A percentile compares a stretch with the other conserved stretches of the same genome.
Evolutionary conservation across 2,329 filamentous ascomycete genomes (phyloP).

Genomic region (Xylariaceae sp.): DNA sequence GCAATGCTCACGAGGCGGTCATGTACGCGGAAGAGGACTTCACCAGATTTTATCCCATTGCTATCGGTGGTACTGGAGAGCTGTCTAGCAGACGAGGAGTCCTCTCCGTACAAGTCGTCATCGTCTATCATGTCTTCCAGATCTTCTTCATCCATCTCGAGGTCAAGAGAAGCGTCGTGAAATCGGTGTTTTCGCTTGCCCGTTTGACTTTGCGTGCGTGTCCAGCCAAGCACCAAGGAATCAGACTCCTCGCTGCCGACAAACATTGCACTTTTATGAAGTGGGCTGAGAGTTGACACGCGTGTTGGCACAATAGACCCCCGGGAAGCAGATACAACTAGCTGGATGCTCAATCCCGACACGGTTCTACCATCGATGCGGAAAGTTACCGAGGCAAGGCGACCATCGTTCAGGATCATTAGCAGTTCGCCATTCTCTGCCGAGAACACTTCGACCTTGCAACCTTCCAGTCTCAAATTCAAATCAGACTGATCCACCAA

Average conservation of each 20-base stretch:
- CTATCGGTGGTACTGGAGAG: slow-evolving; percentile 37
- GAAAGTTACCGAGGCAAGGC: slow-evolving; percentile 74
- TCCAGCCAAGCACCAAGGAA: slow-evolving; percentile 79
- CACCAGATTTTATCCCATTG: slow-evolving; percentile 51
- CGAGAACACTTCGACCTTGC: slow-evolving; percentile 72
- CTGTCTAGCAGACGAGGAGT: slow-evolving; percentile 37
- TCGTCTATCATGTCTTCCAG: slow-evolving; percentile 60
- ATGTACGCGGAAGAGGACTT: slow-evolving; percentile 72
- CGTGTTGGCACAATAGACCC: slow-evolving; percentile 59
- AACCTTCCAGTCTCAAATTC: slow-evolving; percentile 76
- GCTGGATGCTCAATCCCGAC: slow-evolving; percentile 74
- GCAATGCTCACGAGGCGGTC: slow-evolving; percentile 76
- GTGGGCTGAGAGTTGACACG: slow-evolving; percentile 66
- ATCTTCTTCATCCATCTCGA: slow-evolving; percentile 52
- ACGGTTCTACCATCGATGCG: slow-evolving; percentile 87
- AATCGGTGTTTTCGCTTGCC: slow-evolving; percentile 63
- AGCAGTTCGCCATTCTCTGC: slow-evolving; percentile 78
- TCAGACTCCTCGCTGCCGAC: slow-evolving; percentile 82
- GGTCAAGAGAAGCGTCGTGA: slow-evolving; percentile 51
- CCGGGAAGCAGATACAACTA: slow-evolving; percentile 61
- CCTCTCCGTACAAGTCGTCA: slow-evolving; percentile 63
- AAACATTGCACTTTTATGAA: slow-evolving; percentile 72
- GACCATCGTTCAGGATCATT: slow-evolving; percentile 74
- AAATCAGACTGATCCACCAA: slow-evolving; percentile 84
- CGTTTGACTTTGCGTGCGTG: slow-evolving; percentile 58